These are phyloP conservation scores for Athelia sp. DNA, from an alignment of 1,284 basidiomycete genomes.

Conservation along the genomic window DNA sequence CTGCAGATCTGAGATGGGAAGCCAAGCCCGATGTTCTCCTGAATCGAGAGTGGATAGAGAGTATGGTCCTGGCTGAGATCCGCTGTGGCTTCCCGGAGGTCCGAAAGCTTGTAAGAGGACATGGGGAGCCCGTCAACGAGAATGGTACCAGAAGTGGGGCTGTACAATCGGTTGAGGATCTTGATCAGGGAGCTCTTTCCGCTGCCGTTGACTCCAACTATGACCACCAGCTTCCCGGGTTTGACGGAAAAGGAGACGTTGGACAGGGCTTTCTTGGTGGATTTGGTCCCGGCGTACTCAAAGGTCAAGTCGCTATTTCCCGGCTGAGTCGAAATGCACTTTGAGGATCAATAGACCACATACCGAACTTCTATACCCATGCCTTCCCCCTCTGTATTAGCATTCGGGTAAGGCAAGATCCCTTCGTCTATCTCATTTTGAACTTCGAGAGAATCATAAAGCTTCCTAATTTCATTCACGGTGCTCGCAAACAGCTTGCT, in stretches of 20 bases:
- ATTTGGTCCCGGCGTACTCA: background rate
- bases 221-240: slow-evolving; percentile 39
- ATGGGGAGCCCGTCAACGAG: slow-evolving; percentile 31
- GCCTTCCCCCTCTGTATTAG: background rate
- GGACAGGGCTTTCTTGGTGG: background rate
- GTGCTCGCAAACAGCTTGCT: background rate
- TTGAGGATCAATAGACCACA: background rate
- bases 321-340: too few species aligned
- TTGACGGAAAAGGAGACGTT: slow-evolving; percentile 34
- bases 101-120: slow-evolving; percentile 17
- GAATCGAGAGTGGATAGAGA: slow-evolving; percentile 35
- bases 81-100: slow-evolving; percentile 28
- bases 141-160: slow-evolving; percentile 34
- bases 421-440: background rate
- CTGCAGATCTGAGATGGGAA: slow-evolving; percentile 8
- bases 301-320: background rate
- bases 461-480: background rate
- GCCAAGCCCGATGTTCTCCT: slow-evolving; percentile 36
- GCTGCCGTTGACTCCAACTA: slow-evolving; percentile 44
- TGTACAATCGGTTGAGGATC: slow-evolving; percentile 34
- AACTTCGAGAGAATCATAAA: background rate
- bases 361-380: slow-evolving; percentile 1
- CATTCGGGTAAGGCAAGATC: background rate
- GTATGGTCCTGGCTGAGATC: slow-evolving; percentile 34
- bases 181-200: slow-evolving; percentile 46